Evolutionary conservation across 768 basidiomycete species (phyloP).

Genomic region (Chalciporus sphaerocephalus): DNA sequence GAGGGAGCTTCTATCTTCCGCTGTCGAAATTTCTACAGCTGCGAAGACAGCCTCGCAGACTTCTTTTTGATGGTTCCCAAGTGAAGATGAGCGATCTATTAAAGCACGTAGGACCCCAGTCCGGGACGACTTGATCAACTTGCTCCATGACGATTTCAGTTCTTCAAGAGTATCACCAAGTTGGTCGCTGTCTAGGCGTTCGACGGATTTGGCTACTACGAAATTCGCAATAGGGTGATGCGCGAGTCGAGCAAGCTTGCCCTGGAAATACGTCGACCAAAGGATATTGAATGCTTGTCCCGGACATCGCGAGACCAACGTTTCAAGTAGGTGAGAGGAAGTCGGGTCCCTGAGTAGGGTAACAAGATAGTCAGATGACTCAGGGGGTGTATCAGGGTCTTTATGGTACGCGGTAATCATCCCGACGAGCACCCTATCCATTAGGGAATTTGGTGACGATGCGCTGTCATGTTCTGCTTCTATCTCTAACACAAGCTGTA

Average conservation of each 20-base stretch:
- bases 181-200: slow-evolving; percentile 53
- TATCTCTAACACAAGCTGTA: slow-evolving; percentile 80
- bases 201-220: slow-evolving; percentile 77
- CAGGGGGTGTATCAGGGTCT: slow-evolving; percentile 33
- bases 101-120: slow-evolving; percentile 75
- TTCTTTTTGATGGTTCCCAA: slow-evolving; percentile 44
- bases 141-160: slow-evolving; percentile 53
- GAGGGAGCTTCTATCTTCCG: slow-evolving; percentile 48
- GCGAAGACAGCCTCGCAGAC: slow-evolving; percentile 53
- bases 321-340: slow-evolving; percentile 88
- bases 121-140: slow-evolving; percentile 61
- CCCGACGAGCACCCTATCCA: slow-evolving; percentile 78
- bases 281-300: slow-evolving; percentile 54
- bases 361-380: slow-evolving; percentile 72
- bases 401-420: slow-evolving; percentile 63
- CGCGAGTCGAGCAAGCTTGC: slow-evolving; percentile 68
- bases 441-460: slow-evolving; percentile 61
- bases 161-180: slow-evolving; percentile 57
- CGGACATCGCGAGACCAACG: slow-evolving; percentile 62
- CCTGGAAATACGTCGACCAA: slow-evolving; percentile 77
- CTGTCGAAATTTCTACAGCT: slow-evolving; percentile 52
- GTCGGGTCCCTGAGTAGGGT: slow-evolving; percentile 82
- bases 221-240: slow-evolving; percentile 93
- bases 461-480: slow-evolving; percentile 66
- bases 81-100: slow-evolving; percentile 58